Base-by-base conservation (phyloP, 148 eudicot species). In the Spergularia marina region DNA sequence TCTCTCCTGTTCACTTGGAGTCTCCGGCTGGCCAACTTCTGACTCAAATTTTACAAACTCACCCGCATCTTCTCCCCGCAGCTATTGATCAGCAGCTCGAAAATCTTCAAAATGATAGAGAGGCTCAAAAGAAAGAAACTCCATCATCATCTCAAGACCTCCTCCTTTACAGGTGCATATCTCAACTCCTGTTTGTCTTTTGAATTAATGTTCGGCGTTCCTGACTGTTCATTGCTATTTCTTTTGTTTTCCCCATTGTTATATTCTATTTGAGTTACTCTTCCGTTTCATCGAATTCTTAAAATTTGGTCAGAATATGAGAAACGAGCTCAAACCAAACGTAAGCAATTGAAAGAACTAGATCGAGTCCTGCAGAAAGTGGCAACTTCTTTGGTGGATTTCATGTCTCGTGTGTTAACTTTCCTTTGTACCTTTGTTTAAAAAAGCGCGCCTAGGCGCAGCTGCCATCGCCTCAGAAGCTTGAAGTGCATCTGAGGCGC, bases 11-110 rank as follows among this genome's bases (percentile, higher is more conserved):
- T 85, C 82, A 82, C 65, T 80, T 95, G 77, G 92, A 92, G 77
- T 89, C 99, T 74, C 87, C 97, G 23, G 84, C 85, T 76, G 99
- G 99, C 71, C 92, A 87, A 82, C 84, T 92, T 61, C 84, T 95
- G 86, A 87, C 73, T 41, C 90, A 92, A 82, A 88, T 95, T 56
- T 65, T 92, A 86, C 90, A 87, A 79, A 92, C 91, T 53, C 97
- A 95, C 71, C 98, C 97, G 8, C 98, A 95, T 84, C 90, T 92
- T 54, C 86, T 89, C 71, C 90, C 91, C 30, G 88, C 97, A 79
- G 86, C 99, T 68, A 86, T 93, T 76, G 99, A 95, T 71, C 99
- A 92, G 77, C 96, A 92, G 80, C 99, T 95, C 53, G 97, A 95
- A 89, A 84, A 84, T 81, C 88, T 95, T 65, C 88, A 89, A 81